A percentile compares a stretch with the other conserved stretches of the same genome.
Conservation (phyloP, 257 asterid genomes). For the Buddleja alternifolia region DNA sequence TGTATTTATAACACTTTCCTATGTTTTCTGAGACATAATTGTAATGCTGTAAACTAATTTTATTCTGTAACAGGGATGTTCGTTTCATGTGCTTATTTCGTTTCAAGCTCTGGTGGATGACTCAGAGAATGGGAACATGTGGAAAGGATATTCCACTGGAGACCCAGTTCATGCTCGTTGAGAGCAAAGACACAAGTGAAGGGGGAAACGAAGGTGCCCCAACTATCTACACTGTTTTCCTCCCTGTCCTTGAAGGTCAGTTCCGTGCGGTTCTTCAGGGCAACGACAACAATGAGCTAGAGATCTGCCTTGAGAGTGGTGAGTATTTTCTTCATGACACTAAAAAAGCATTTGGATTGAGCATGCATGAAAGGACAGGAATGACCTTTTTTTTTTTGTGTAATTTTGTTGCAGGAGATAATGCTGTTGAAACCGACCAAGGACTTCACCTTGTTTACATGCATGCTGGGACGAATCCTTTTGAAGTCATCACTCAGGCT, state of each 20-base stretch:
- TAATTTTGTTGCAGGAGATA: constrained; percentile 74
- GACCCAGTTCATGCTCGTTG: constrained; percentile 96
- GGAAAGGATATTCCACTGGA: constrained; percentile 91
- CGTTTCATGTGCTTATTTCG: constrained; percentile 96
- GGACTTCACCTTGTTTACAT: constrained; percentile 85
- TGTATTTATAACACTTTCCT: neutral
- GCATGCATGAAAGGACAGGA: constrained; percentile 37
- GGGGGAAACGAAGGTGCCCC: constrained; percentile 62
- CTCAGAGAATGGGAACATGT: constrained; percentile 92
- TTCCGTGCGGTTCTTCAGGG: constrained; percentile 99
- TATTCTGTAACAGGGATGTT: constrained; percentile 75
- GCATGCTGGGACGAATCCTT: constrained; percentile 94
- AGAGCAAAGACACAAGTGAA: constrained; percentile 75
- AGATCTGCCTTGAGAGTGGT: constrained; percentile 99
- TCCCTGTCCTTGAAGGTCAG: constrained; percentile 95
- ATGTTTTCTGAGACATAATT: neutral
- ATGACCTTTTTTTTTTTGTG: constrained; percentile 32
- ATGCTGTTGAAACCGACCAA: constrained; percentile 83
- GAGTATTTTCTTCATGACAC: constrained; percentile 42
- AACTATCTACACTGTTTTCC: constrained; percentile 78
- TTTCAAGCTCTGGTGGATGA: constrained; percentile 99
- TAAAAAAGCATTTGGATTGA: constrained; percentile 33
- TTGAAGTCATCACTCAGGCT: constrained; percentile 88
- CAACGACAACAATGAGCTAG: constrained; percentile 78
- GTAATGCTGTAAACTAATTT: constrained; percentile 30